These are phyloP conservation scores for Sclerotinia nivalis DNA, from an alignment of 2,329 filamentous ascomycete species.

Conservation along the genomic window DNA sequence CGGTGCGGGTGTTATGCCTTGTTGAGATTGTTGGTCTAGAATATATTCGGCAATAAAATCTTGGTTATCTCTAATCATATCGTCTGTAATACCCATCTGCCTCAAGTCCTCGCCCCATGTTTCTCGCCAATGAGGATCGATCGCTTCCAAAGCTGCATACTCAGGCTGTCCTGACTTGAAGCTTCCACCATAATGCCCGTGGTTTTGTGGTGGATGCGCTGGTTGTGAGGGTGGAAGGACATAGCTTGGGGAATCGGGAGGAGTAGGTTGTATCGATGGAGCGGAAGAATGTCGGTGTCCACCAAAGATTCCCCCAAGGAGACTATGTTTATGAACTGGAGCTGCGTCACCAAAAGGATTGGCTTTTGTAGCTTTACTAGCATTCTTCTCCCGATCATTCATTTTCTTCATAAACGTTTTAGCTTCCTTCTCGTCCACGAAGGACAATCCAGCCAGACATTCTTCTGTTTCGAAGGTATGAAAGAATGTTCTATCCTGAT, in stretches of 20 bases:
- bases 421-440: conserved; percentile 96
- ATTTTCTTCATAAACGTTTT: conserved; percentile 98
- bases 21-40: conserved; percentile 55
- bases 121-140: conserved; percentile 65
- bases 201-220: conserved; percentile 37
- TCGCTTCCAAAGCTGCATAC: conserved; percentile 62
- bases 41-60: conserved; percentile 68
- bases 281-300: conserved; percentile 59
- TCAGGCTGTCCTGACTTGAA: conserved; percentile 55
- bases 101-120: conserved; percentile 65
- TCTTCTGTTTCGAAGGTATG: conserved; percentile 96
- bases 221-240: conserved; percentile 39
- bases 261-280: conserved; percentile 47
- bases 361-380: conserved; percentile 79
- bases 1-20: conserved; percentile 43
- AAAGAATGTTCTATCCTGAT: conserved; percentile 96
- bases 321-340: conserved; percentile 44
- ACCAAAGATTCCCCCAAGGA: conserved; percentile 64
- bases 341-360: conserved; percentile 67
- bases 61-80: conserved; percentile 67
- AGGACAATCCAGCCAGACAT: conserved; percentile 85
- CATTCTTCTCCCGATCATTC: conserved; percentile 93
- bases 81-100: conserved; percentile 63
- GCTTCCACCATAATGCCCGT: conserved; percentile 47
- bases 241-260: conserved; percentile 57